Conservation (phyloP, 2,329 filamentous ascomycete genomes). For the Trichophyton mentagrophytes region DNA sequence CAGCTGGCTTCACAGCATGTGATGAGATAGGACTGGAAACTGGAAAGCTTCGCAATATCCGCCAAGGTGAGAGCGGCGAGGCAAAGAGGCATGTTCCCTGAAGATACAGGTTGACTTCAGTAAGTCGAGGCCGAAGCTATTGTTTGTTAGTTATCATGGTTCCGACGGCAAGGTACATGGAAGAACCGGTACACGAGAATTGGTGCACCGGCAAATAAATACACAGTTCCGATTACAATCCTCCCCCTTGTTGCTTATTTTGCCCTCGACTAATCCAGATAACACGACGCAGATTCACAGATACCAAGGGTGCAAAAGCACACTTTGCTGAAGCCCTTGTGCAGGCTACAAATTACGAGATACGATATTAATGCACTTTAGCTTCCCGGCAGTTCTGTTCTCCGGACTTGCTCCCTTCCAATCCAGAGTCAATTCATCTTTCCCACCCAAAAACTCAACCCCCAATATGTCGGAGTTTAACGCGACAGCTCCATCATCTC, state of each 20-base stretch:
- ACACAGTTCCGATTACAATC: background rate
- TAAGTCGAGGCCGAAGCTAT: background rate
- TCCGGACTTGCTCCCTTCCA: background rate
- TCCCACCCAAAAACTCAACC: background rate
- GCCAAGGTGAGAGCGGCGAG: background rate
- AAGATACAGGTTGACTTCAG: background rate
- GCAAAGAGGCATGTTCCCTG: background rate
- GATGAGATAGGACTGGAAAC: background rate
- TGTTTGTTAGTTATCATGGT: background rate
- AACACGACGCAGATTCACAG: background rate
- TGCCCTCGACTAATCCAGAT: background rate
- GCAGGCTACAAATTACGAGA: background rate
- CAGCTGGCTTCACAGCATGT: background rate
- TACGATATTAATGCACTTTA: background rate
- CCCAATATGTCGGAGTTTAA: background rate
- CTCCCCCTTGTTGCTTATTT: background rate
- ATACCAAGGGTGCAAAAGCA: background rate
- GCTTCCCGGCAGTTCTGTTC: background rate
- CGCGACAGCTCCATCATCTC: background rate
- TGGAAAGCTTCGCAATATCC: background rate
- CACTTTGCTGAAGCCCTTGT: background rate
- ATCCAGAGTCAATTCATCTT: background rate
- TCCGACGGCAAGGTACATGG: conserved; percentile 1
- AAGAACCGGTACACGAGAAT: background rate
- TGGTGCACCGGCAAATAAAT: background rate